Percentiles rank a stretch among this genome's conserved stretches.
phyloP scores from a whole-genome alignment of 768 basidiomycete species.

The Leccinum subtestaceum region DNA sequence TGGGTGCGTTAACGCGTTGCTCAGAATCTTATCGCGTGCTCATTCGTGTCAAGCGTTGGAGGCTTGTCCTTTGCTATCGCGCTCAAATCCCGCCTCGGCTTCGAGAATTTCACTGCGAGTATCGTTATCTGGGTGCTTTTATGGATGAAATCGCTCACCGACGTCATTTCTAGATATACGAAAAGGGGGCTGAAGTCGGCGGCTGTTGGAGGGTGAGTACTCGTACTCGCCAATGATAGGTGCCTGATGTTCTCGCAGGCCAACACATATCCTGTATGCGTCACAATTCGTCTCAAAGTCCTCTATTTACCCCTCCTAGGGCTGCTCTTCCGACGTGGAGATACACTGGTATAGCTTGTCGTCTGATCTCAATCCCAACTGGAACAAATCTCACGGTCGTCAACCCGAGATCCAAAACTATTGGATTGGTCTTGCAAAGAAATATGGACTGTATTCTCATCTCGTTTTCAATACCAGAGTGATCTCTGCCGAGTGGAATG shows the following conservation, averaged over 20 bases:
- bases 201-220: constrained; percentile 51
- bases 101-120: constrained; percentile 41
- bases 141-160: background rate
- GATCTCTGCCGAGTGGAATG: constrained; percentile 45
- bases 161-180: constrained; percentile 36
- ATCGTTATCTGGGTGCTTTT: background rate
- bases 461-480: constrained; percentile 46
- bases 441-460: constrained; percentile 39
- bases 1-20: constrained; percentile 15
- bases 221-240: background rate
- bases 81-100: constrained; percentile 37
- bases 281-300: background rate
- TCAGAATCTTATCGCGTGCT: background rate
- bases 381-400: constrained; percentile 40
- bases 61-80: constrained; percentile 44
- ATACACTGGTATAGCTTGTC: constrained; percentile 48
- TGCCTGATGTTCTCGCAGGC: constrained; percentile 21
- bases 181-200: constrained; percentile 44
- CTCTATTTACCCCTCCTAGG: constrained; percentile 25
- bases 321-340: constrained; percentile 43
- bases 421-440: constrained; percentile 40
- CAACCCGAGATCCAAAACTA: constrained; percentile 45
- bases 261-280: constrained; percentile 28
- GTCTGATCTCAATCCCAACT: constrained; percentile 44
- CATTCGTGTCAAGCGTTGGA: constrained; percentile 32